Conservation (phyloP, 192 early-diverging fungal genomes). For the Obelidium mucronatum region DNA sequence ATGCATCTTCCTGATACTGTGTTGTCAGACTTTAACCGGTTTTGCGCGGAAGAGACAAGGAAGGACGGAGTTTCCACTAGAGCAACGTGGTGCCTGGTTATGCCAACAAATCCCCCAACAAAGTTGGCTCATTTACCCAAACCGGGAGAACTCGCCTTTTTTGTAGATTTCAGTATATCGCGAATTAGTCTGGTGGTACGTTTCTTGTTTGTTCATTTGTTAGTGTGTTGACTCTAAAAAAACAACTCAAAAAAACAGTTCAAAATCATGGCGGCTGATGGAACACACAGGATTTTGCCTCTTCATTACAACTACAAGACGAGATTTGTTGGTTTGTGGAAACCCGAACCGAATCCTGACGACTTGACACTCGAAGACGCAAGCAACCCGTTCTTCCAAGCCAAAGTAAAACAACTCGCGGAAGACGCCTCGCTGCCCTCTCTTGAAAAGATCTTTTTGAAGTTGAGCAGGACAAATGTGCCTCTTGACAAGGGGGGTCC, state of each 20-base stretch:
- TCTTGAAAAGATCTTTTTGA: background rate
- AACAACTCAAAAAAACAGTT: no score
- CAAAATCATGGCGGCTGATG: background rate
- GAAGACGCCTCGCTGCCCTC: background rate
- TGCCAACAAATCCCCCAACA: background rate
- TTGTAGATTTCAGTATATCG: background rate
- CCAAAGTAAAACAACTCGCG: background rate
- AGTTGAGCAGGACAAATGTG: background rate
- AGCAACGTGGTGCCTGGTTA: no score
- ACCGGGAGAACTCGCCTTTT: background rate
- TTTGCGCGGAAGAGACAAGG: no score
- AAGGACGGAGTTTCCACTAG: no score
- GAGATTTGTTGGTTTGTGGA: background rate
- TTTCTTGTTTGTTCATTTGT: background rate
- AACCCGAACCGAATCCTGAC: background rate
- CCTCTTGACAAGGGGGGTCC: background rate
- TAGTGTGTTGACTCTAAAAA: background rate
- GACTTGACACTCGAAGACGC: background rate
- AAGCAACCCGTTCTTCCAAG: background rate
- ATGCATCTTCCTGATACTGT: no score
- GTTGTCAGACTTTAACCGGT: no score
- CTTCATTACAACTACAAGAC: conserved; percentile 22
- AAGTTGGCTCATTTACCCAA: background rate
- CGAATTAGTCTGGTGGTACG: background rate
- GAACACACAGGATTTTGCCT: background rate